Percentiles rank a stretch among this genome's conserved stretches.
Evolutionary conservation across 2,329 filamentous ascomycete species (phyloP).

Genomic region (Mariannaea sp.): DNA sequence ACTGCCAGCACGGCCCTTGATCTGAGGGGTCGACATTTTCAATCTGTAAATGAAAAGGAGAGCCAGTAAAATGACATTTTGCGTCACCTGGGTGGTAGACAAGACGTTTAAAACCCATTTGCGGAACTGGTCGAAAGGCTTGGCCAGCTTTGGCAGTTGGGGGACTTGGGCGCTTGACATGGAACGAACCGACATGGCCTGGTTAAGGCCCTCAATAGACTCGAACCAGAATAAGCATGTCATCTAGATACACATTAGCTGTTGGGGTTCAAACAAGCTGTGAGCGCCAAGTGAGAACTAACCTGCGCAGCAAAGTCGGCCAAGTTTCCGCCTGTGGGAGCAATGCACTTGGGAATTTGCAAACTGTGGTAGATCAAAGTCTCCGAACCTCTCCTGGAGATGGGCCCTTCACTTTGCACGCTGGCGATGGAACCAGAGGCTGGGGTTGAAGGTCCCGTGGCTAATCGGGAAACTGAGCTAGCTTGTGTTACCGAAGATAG

Average conservation of each 20-base stretch:
- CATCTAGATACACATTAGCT: conserved; percentile 61
- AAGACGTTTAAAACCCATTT: conserved; percentile 94
- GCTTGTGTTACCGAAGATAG: conserved; percentile 25
- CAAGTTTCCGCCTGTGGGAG: conserved; percentile 73
- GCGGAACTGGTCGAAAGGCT: conserved; percentile 78
- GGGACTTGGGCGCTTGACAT: conserved; percentile 49
- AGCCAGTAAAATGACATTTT: conserved; percentile 90
- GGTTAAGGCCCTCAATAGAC: conserved; percentile 75
- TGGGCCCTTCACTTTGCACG: conserved; percentile 38
- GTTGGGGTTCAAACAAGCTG: neutral
- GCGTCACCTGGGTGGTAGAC: conserved; percentile 92
- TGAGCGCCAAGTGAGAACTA: conserved; percentile 34
- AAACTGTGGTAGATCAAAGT: conserved; percentile 63
- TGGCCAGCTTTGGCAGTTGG: conserved; percentile 70
- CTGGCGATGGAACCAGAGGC: conserved; percentile 37
- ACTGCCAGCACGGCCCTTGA: conserved; percentile 90
- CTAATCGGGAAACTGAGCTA: conserved; percentile 34
- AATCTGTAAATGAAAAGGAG: conserved; percentile 91
- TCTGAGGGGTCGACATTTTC: conserved; percentile 85
- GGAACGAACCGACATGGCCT: conserved; percentile 66
- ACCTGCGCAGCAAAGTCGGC: conserved; percentile 86
- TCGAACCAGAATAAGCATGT: conserved; percentile 99
- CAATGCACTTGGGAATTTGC: conserved; percentile 77
- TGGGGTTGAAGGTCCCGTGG: conserved; percentile 47
- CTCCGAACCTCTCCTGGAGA: conserved; percentile 47